A percentile compares a stretch with the other conserved stretches of the same genome.
Conservation (phyloP, 345 rosid species). For the Clausena lansium region DNA sequence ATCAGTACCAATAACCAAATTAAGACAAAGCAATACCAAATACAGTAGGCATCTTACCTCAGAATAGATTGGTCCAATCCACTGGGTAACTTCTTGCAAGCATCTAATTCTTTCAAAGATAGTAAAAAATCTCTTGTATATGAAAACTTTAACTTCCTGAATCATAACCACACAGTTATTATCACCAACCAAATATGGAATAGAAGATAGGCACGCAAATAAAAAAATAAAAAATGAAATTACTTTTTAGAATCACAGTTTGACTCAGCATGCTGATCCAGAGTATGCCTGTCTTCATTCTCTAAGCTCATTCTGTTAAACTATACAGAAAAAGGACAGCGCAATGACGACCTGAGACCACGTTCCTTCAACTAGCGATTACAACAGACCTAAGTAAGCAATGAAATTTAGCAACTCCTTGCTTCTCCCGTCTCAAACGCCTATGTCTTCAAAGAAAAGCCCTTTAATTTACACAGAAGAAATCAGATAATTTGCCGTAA, state of each 20-base stretch:
- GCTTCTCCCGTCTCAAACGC: constrained; percentile 13
- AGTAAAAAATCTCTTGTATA: constrained; percentile 72
- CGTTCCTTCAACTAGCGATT: background rate
- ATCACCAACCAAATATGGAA: background rate
- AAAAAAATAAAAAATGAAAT: constrained; percentile 3
- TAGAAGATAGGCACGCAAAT: background rate
- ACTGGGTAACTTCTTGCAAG: constrained; percentile 66
- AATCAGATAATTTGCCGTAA: constrained; percentile 6
- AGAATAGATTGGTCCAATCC: constrained; percentile 58
- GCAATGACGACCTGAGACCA: background rate
- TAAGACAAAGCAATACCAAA: constrained; percentile 4
- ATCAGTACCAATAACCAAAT: background rate
- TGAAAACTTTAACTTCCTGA: constrained; percentile 55
- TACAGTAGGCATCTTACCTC: constrained; percentile 38
- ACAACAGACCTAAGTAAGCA: background rate
- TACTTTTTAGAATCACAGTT: constrained; percentile 43
- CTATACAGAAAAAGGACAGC: constrained; percentile 2
- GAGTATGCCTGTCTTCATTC: constrained; percentile 38
- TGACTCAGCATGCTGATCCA: constrained; percentile 39
- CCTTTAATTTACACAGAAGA: background rate
- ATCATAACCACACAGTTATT: constrained; percentile 21
- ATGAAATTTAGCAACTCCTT: constrained; percentile 2
- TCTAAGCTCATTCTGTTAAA: constrained; percentile 63
- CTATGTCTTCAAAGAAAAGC: constrained; percentile 10
- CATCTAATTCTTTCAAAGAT: constrained; percentile 66